Percentiles rank a stretch among this genome's conserved stretches.
These are phyloP conservation scores for Ulmus americana DNA, from an alignment of 331 rosid species.

Conservation along the genomic window DNA sequence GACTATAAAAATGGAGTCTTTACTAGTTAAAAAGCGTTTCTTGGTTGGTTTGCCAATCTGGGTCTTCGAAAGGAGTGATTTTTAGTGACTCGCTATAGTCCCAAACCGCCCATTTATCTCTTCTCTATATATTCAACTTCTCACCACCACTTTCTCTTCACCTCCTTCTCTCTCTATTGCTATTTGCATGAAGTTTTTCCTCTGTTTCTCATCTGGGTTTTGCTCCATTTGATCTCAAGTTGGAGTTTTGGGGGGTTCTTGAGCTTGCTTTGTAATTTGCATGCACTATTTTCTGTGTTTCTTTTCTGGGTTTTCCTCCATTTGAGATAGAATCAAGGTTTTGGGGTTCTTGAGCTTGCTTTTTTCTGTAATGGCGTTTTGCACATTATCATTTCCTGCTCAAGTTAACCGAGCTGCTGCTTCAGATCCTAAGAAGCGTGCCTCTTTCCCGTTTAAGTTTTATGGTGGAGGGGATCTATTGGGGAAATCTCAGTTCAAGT, in stretches of 20 bases:
- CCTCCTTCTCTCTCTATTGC: background rate
- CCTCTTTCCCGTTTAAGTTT: constrained; percentile 32
- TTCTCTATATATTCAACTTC: constrained; percentile 11
- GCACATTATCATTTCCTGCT: constrained; percentile 42
- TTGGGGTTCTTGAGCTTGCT: constrained; percentile 8
- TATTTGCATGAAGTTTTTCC: background rate
- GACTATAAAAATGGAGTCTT: background rate
- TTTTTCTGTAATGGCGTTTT: constrained; percentile 48
- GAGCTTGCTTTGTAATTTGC: background rate
- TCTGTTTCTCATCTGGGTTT: constrained; percentile 19
- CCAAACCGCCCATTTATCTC: constrained; percentile 2
- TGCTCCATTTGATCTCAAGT: constrained; percentile 19
- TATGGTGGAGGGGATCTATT: constrained; percentile 35
- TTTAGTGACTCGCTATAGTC: constrained; percentile 3
- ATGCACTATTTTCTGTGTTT: background rate
- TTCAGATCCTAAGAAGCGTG: constrained; percentile 27
- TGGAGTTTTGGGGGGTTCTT: background rate
- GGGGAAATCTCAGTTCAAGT: constrained; percentile 28
- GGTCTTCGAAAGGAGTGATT: background rate
- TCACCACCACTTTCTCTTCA: constrained; percentile 2
- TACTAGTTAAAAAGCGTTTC: background rate
- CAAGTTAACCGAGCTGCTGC: constrained; percentile 29
- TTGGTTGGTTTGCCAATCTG: background rate
- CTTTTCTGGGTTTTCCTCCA: constrained; percentile 24
- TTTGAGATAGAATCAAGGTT: constrained; percentile 13